Evolutionary conservation across 2,329 filamentous ascomycete species (phyloP), one percentile per base, ranked within the genome.

Genomic region (Nemania bipapillata): DNA sequence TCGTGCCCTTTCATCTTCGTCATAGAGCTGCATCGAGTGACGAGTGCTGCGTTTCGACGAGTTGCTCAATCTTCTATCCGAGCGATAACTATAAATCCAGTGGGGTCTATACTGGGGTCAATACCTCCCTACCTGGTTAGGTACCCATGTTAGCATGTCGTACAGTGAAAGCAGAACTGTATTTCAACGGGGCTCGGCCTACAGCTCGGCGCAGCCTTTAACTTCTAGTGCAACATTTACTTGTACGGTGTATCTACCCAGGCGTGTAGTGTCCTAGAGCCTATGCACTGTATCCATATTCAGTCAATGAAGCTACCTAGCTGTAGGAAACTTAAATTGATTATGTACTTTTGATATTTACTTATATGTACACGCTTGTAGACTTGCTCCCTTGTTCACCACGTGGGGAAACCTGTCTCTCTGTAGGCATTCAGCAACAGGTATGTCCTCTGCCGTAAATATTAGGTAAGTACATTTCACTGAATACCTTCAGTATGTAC

Each of bases 21-120:
- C 59, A 67, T 61, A 53, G 64, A 56, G 59, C 32, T 63, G 64
- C 59, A 67, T 70, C 35, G 26, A 61, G 54, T 47, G 30, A 63
- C 63, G 26, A 66, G 30, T 40, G 63, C 17, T 37, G 55, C 55
- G 52, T 47, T 50, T 62, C 12, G 26, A 55, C 26, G 24, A n/a
- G 49, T 20, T 15, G n/a, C 20, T 12, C 30, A 63, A 35, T 61
- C 24, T 32, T 59, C 56, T 57, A 61, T 65, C 56, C 50, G 50
- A 54, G 28, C 26, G 24, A 30, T 28, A 17, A 32, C 49, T 22
- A 50, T 30, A 17, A 47, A 53, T 32, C 6, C 32, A 52, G 62
- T 62, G 56, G 62, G 40, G 66, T 35, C 35, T 20, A 20, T 59
- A 30, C 11, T 26, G 11, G 50, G 52, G 42, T 50, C 22, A n/a